These are phyloP conservation scores for Ganoderma multipileum DNA, from an alignment of 1,284 basidiomycete species.

Conservation along the genomic window DNA sequence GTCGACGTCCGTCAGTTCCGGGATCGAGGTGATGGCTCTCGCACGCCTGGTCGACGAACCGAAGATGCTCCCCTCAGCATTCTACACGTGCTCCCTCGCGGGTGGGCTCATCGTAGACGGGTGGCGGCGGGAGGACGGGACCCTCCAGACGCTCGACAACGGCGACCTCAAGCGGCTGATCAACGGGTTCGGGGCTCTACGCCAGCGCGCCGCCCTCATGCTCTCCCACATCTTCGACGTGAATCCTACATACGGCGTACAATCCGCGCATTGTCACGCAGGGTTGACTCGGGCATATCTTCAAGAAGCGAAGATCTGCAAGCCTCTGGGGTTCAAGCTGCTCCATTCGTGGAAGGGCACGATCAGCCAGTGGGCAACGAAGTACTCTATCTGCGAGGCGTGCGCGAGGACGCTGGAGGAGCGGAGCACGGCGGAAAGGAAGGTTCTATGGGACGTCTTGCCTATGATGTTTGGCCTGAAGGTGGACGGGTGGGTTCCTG, in stretches of 20 bases:
- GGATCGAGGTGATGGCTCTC: constrained; percentile 19
- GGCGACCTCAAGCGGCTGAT: constrained; percentile 16
- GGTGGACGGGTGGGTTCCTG: not conserved
- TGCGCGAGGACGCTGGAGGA: not conserved
- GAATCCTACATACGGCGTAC: not conserved
- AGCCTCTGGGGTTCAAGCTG: not conserved
- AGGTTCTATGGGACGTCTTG: not conserved
- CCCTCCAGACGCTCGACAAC: constrained; percentile 3
- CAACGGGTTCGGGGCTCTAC: not conserved
- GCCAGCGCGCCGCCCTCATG: not conserved
- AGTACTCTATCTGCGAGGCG: constrained; percentile 3
- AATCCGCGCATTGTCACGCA: not conserved
- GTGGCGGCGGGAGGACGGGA: constrained; percentile 9
- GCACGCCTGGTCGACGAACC: constrained; percentile 14
- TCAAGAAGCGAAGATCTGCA: not conserved
- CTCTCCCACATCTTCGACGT: not conserved
- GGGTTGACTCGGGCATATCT: not conserved
- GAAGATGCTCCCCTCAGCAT: constrained; percentile 8
- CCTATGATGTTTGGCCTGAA: not conserved
- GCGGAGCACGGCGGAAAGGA: constrained; percentile 11
- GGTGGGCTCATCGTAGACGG: constrained; percentile 5
- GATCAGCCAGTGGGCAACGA: not conserved
- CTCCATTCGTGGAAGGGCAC: not conserved
- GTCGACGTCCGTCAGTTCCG: not conserved
- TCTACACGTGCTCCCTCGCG: constrained; percentile 12